Base-by-base conservation (phyloP, 1,284 basidiomycete species). In the Ceratobasidium sp. region DNA sequence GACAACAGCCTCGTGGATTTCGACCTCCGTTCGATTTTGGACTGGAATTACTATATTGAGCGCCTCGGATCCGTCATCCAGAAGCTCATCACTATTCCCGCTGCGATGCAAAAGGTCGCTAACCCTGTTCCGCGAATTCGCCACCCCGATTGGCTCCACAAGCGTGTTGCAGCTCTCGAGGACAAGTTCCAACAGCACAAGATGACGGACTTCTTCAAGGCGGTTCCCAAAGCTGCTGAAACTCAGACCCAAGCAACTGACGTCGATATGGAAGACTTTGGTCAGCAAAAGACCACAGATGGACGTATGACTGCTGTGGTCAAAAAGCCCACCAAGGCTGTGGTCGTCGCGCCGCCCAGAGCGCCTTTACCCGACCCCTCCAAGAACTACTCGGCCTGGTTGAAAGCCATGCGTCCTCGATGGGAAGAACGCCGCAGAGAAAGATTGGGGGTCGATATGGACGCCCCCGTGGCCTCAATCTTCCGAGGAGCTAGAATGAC, bases 171-270 rank as follows among this genome's bases (percentile, higher is more conserved):
- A 6, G 91, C 90, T 1, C 85, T 91, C 22, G 88, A 96, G 54
- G 97, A 99, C 84, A 97, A 94, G 80, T 98, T 98, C 83, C 95
- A 94, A 77, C 97, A 99, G 78, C 95, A 96, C 80, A 98, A 96
- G 79, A 83, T 99, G 50, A 96, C 95, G 0, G 94, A 98, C 75
- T 98, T 98, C 82, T 99, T 99, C 82, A 85, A 82, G 25, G n/a
- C 55, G 10, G 69, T 62, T 8, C 65, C 62, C 27, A 71, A 64
- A 13, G 69, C 74, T 6, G 67, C 74, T 15, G 70, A 69, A 1
- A 62, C 73, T 7, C 55, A 13, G 13, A 65, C 67, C 8, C 73
- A 75, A 35, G 75, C 76, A 17, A 81, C 83, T 34, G 73, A 76
- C 12, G 74, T 74, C 53, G 90, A 92, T 74, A 87, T 91, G 52